These are phyloP conservation scores for Eucalyptus curtisii DNA, from an alignment of 345 rosid genomes.

Conservation along the genomic window DNA sequence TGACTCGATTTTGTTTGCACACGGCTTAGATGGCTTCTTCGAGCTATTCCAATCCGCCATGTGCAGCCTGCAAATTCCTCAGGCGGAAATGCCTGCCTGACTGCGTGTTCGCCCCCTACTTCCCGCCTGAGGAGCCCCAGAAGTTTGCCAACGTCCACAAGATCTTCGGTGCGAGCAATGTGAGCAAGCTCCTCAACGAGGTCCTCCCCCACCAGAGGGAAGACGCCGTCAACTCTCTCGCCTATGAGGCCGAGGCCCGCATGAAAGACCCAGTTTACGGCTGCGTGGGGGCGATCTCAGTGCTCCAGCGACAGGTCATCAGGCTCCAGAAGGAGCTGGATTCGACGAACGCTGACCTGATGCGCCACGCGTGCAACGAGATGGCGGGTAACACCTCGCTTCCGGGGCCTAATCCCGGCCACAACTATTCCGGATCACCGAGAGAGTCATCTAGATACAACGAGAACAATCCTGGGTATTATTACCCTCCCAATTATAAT, in stretches of 20 bases:
- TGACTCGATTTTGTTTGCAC: neutral
- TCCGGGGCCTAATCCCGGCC: neutral
- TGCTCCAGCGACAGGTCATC: slow-evolving; percentile 36
- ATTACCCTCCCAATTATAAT: neutral
- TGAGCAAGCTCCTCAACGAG: slow-evolving; percentile 35
- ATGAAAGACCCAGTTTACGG: slow-evolving; percentile 47
- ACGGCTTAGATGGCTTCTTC: slow-evolving; percentile 23
- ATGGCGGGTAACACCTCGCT: neutral
- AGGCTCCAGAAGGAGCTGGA: slow-evolving; percentile 42
- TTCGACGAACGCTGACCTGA: slow-evolving; percentile 30
- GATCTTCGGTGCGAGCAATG: slow-evolving; percentile 52
- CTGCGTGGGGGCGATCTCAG: slow-evolving; percentile 42
- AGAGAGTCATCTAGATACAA: neutral
- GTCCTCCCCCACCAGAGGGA: slow-evolving; percentile 41
- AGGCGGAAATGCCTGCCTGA: slow-evolving; percentile 40
- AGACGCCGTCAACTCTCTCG: slow-evolving; percentile 46
- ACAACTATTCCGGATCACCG: neutral
- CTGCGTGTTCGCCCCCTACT: slow-evolving; percentile 43
- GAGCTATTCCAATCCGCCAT: slow-evolving; percentile 42
- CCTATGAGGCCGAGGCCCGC: slow-evolving; percentile 53
- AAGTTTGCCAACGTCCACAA: slow-evolving; percentile 47
- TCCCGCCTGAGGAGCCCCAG: slow-evolving; percentile 51
- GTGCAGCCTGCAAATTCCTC: slow-evolving; percentile 56
- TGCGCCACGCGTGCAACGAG: slow-evolving; percentile 16
- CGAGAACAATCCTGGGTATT: neutral